These are phyloP conservation scores for Chamaecyparis obtusa DNA, from an alignment of 75 land plant genomes.

Conservation along the genomic window DNA sequence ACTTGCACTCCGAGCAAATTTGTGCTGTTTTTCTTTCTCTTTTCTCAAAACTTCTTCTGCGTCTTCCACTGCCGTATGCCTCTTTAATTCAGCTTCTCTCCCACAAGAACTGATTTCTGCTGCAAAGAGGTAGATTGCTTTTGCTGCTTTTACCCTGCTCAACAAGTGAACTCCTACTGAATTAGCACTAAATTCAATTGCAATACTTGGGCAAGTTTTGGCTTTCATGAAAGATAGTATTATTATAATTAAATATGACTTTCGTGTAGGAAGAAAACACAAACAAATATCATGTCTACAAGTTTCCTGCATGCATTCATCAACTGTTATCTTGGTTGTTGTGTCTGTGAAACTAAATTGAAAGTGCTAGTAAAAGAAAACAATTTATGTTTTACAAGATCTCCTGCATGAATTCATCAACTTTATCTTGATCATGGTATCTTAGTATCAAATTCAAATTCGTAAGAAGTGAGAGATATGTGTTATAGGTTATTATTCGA, in stretches of 20 bases:
- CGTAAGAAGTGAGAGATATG: not conserved
- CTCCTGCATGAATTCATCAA: not conserved
- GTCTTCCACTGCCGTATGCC: slow-evolving; percentile 18
- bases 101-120: slow-evolving; percentile 16
- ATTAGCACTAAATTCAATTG: not conserved
- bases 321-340: too few species aligned
- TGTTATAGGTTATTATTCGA: not conserved
- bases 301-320: not conserved
- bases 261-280: not conserved
- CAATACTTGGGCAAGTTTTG: not conserved
- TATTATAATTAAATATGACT: not conserved
- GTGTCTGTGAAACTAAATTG: too few species aligned
- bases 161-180: not conserved
- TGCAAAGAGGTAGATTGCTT: slow-evolving; percentile 23
- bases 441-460: too few species aligned
- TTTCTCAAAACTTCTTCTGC: slow-evolving; percentile 23
- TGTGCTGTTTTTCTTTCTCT: slow-evolving; percentile 19
- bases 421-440: not conserved
- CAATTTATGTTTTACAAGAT: too few species aligned
- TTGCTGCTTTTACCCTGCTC: slow-evolving; percentile 28
- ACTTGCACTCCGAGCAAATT: slow-evolving; percentile 6
- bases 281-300: not conserved
- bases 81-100: slow-evolving; percentile 19
- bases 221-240: not conserved
- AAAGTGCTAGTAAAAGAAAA: too few species aligned